Base-by-base conservation (phyloP, 2,329 filamentous ascomycete species). In the Arthrobotrys iridis region DNA sequence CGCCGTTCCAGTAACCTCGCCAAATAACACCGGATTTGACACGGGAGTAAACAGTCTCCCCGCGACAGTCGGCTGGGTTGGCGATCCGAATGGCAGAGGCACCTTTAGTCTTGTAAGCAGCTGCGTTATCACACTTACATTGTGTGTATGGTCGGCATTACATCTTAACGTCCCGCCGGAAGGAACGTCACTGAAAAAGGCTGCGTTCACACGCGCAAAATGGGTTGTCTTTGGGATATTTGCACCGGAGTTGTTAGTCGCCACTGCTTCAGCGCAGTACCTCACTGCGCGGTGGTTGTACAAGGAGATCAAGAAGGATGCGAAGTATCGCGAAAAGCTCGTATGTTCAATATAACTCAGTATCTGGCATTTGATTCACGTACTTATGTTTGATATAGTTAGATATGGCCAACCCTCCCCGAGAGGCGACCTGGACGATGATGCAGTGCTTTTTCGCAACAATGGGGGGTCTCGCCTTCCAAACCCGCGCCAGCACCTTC, bases 111-210 rank as follows among this genome's bases (percentile, higher is more conserved):
- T 84, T 22, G 59, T 83, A 1, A 80, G 79, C 71, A 81, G 79
- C 11, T 83, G 82, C 57, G 48, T 81, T 1, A 41, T 82, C 2
- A 82, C 82, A 1, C 76, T 84, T 0, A 58, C 80, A 2, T 77
- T 82, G 0, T 83, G 82, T 73, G 80, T 82, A 4, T 83, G 81
- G 75, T 80, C 81, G 2, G 81, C 81, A 1, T 63, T 84, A 2
- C 82, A 83, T 63, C 77, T 83, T 2, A 83, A 83, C 43, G 78
- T 84, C n/a, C 81, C 81, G 11, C 46, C 41, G 26, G 45, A 58
- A 50, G 63, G 58, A 13, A 66, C 70, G 4, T 58, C 55, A 20
- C 7, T 67, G 43, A 45, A 67, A 48, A 62, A 30, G 45, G 62
- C 52, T 24, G 52, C 46, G 7, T 71, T n/a, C 30, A 77, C 67